Evolutionary conservation across 2,329 filamentous ascomycete species (phyloP).

Genomic region (Fulvia fulva): DNA sequence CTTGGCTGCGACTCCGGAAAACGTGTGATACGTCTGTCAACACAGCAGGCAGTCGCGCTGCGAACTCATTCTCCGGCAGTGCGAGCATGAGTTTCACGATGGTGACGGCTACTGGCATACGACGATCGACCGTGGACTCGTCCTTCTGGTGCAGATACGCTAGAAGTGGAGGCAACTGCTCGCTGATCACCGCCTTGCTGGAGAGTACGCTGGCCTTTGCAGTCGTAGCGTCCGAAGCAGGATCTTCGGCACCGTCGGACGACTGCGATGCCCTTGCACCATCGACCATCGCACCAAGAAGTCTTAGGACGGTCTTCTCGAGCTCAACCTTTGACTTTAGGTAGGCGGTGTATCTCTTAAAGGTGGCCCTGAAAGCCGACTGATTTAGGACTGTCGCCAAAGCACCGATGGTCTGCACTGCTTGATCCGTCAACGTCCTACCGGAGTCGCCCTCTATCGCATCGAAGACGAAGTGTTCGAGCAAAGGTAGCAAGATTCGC

Average conservation of each 20-base stretch:
- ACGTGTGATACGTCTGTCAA: constrained; percentile 92
- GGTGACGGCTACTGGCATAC: constrained; percentile 84
- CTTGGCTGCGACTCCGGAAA: constrained; percentile 79
- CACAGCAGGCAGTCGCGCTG: constrained; percentile 72
- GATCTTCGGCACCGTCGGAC: not conserved
- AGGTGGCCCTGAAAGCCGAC: constrained; percentile 80
- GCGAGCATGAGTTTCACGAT: constrained; percentile 82
- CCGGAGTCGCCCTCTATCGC: constrained; percentile 70
- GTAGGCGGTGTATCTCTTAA: constrained; percentile 80
- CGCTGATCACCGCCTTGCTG: constrained; percentile 52
- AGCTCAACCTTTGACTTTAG: constrained; percentile 74
- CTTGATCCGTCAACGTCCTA: constrained; percentile 80
- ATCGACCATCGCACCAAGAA: constrained; percentile 79
- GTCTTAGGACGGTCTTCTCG: constrained; percentile 79
- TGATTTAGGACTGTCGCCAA: constrained; percentile 77
- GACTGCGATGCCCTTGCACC: constrained; percentile 36
- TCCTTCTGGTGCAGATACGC: constrained; percentile 90
- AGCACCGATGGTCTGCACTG: constrained; percentile 72
- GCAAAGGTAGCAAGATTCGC: constrained; percentile 81
- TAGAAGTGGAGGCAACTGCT: constrained; percentile 74
- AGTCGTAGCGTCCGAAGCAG: constrained; percentile 44
- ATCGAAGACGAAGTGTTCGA: constrained; percentile 92
- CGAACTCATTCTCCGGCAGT: constrained; percentile 68
- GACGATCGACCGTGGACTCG: constrained; percentile 87
- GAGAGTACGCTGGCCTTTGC: constrained; percentile 17